Conservation (phyloP, 441 rosid genomes). For the Erodium texanum region DNA sequence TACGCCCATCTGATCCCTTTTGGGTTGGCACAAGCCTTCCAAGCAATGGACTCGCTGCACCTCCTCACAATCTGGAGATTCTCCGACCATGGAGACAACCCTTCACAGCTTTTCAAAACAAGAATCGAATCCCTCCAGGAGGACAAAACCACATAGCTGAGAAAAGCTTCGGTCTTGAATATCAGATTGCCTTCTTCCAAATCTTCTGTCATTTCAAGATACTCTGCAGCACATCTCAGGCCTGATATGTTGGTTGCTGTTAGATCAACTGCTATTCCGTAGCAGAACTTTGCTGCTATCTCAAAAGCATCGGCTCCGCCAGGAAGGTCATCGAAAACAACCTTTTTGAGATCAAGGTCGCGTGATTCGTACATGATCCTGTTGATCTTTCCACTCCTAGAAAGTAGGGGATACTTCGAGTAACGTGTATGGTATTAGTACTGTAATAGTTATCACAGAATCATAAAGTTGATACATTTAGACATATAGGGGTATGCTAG, state of each 20-base stretch:
- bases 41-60: conserved; percentile 91
- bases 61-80: conserved; percentile 85
- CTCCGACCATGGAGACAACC: conserved; percentile 93
- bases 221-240: conserved; percentile 83
- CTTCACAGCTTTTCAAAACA: conserved; percentile 77
- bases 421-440: neutral
- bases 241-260: conserved; percentile 83
- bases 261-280: conserved; percentile 85
- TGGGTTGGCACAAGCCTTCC: conserved; percentile 96
- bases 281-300: conserved; percentile 87
- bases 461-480: neutral
- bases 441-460: neutral
- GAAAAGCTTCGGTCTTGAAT: conserved; percentile 94
- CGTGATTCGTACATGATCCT: conserved; percentile 71
- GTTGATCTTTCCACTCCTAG: conserved; percentile 87
- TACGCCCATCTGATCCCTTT: conserved; percentile 91
- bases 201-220: conserved; percentile 97
- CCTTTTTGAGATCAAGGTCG: conserved; percentile 43
- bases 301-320: conserved; percentile 87
- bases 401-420: conserved; percentile 68
- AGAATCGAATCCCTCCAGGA: conserved; percentile 93
- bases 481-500: no score
- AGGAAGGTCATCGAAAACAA: conserved; percentile 63
- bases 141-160: conserved; percentile 86
- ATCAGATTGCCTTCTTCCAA: conserved; percentile 93